Evolutionary conservation across 306 rosid species (phyloP), one percentile per base, ranked within the genome.

Genomic region (Trichosanthes cucumerina): DNA sequence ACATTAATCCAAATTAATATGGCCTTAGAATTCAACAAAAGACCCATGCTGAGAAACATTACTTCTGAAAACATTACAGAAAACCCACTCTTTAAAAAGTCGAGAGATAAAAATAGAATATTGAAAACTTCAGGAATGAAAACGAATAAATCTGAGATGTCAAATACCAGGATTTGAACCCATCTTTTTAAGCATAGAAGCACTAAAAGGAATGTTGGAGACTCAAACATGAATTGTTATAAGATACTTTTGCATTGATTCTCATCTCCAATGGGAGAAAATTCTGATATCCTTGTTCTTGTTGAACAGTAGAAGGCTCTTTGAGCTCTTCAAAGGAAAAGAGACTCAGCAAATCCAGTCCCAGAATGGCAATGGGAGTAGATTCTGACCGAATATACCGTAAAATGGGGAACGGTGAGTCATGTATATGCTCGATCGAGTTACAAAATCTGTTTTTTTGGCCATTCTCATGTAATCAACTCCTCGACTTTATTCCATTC

Each of bases 301-400:
- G 76, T 49, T 77, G n/a, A 80, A n/a, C 81, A 92, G 95, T 90
- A 54, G 97, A 94, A 89, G 97, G 98, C 81, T 92, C 92, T 79
- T 84, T 92, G 82, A 94, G 97, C 39, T 86, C 94, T 28, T 83
- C 89, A 47, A 94, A 86, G 88, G 62, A 82, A 76, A 71, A 87
- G 57, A 66, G 75, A 64, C 91, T 82, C 58, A 80, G 82, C 85
- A 84, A 83, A 80, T 70, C 72, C 44, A 87, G 56, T 77, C 79
- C 72, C 81, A 65, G 31, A 12, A 79, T 70, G 80, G 76, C 64
- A 69, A 33, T 43, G 18, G 79, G 50, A 78, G 74, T 31, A 36
- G 81, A 77, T 86, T 58, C 86, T 38, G 62, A 63, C 47, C 88
- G 34, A 62, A 82, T 34, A 39, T 84, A 6, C 65, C 34, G 81